Base-by-base conservation (phyloP, 2,329 filamentous ascomycete species). In the Cercospora sojina region DNA sequence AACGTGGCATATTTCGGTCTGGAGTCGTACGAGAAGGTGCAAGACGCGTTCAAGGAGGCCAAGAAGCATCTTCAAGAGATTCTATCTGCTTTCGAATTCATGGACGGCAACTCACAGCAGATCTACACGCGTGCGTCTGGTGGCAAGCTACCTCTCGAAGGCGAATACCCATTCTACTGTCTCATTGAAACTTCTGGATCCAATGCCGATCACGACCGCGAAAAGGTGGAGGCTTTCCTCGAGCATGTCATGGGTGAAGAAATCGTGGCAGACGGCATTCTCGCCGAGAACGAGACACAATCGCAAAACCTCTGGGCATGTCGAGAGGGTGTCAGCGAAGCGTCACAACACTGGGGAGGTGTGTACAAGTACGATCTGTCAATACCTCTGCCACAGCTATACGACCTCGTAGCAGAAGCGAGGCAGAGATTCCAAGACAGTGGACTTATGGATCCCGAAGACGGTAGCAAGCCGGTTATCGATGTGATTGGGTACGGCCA, bases 361-460 rank as follows among this genome's bases (percentile, higher is more conserved):
- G 93, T 95, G 8, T 99, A 99, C 86, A 99, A 99, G 82, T 99
- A 99, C 79, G 95, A 99, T 76, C 85, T 99, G 32, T 98, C 95
- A 6, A 97, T 99, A 71, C 95, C 95, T 1, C 85, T 99, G 29
- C 80, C 86, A 12, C 90, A 97, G 72, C 87, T 99, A 74, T 99
- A 99, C 81, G 83, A 87, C 72, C 84, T 99, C 31, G 95, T 99
- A 31, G 91, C 95, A 71, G 95, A 98, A 73, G 90, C 89, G 23
- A 86, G 90, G 69, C 87, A 87, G 62, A 88, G 89, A 62, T 85
- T 99, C 71, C 84, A 85, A 1, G 84, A 88, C 62, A 89, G 89
- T 32, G 92, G 93, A 0, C 84, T 98, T 2, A 84, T 96, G 47
- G 79, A 81, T 58, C 91, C 92, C 62, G 89, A 92, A 53, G 87